Conservation (phyloP, 306 rosid genomes). For the Casuarina glauca region DNA sequence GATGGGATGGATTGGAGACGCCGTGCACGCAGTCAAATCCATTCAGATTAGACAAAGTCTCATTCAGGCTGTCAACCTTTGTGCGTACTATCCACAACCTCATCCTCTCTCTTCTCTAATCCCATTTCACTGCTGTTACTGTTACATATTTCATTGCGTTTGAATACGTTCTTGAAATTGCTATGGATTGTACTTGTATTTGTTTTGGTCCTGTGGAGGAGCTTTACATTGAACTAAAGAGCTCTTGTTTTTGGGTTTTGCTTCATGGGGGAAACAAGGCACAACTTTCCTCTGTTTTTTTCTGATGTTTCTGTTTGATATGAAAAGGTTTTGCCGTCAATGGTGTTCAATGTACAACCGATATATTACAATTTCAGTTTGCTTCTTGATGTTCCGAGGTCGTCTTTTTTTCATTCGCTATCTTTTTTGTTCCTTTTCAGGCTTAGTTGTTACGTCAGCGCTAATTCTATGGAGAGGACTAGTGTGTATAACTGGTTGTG, state of each 20-base stretch:
- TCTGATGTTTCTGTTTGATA: background rate
- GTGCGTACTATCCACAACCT: slow-evolving; percentile 24
- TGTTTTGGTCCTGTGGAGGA: background rate
- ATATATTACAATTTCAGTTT: background rate
- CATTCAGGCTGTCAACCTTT: slow-evolving; percentile 53
- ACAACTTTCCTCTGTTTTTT: too few relatives aligned
- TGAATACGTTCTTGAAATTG: background rate
- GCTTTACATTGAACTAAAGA: background rate
- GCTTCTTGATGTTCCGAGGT: background rate
- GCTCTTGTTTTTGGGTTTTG: background rate
- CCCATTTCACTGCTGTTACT: background rate
- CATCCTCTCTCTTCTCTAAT: background rate
- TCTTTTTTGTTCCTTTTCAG: slow-evolving; percentile 32
- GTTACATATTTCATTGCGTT: background rate
- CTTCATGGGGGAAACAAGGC: background rate
- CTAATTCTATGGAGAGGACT: slow-evolving; percentile 75
- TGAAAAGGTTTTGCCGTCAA: background rate
- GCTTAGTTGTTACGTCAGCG: slow-evolving; percentile 63
- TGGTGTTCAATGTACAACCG: background rate
- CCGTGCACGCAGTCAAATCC: slow-evolving; percentile 55
- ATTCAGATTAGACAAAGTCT: slow-evolving; percentile 51
- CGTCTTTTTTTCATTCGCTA: background rate
- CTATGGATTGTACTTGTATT: background rate
- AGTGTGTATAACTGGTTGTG: slow-evolving; percentile 66
- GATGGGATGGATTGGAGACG: slow-evolving; percentile 62